Percentiles rank a stretch among this genome's conserved stretches.
Conservation (phyloP, 768 basidiomycete genomes). For the Naematelia aurantialba region DNA sequence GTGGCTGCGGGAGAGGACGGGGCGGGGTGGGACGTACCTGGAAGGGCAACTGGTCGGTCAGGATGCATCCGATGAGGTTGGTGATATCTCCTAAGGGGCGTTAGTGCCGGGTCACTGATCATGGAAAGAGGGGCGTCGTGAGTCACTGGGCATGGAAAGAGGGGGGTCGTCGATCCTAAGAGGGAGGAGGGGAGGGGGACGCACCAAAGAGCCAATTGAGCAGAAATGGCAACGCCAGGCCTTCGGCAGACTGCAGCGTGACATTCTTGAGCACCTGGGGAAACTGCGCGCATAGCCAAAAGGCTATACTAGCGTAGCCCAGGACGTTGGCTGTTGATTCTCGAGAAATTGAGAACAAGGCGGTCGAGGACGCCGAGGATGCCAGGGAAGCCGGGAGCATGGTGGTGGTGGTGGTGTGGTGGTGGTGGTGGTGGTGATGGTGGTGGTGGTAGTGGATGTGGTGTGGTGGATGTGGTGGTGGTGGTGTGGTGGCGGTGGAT, state of each 20-base stretch:
- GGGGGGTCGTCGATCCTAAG: background rate
- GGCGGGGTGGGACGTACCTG: slow-evolving; percentile 59
- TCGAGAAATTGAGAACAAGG: background rate
- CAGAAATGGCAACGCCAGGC: slow-evolving; percentile 88
- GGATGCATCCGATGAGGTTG: slow-evolving; percentile 72
- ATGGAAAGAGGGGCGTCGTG: background rate
- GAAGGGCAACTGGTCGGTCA: slow-evolving; percentile 91
- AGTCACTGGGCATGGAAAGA: background rate
- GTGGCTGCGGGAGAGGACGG: background rate
- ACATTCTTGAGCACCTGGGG: slow-evolving; percentile 76
- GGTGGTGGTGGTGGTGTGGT: no score
- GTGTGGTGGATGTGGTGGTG: no score
- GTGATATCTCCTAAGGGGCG: slow-evolving; percentile 75
- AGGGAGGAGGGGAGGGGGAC: slow-evolving; percentile 28
- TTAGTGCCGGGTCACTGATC: background rate
- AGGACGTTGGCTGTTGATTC: slow-evolving; percentile 22
- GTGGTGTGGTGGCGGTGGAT: no score
- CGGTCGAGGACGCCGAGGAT: no score
- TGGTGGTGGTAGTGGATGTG: no score
- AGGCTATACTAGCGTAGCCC: slow-evolving; percentile 44
- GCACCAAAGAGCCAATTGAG: slow-evolving; percentile 86
- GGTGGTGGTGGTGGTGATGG: no score
- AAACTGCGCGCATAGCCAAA: slow-evolving; percentile 47
- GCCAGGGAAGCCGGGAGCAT: no score
- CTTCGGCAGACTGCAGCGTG: slow-evolving; percentile 71